phyloP scores from a whole-genome alignment of 1,284 basidiomycete species.

The Fomitopsis schrenkii region DNA sequence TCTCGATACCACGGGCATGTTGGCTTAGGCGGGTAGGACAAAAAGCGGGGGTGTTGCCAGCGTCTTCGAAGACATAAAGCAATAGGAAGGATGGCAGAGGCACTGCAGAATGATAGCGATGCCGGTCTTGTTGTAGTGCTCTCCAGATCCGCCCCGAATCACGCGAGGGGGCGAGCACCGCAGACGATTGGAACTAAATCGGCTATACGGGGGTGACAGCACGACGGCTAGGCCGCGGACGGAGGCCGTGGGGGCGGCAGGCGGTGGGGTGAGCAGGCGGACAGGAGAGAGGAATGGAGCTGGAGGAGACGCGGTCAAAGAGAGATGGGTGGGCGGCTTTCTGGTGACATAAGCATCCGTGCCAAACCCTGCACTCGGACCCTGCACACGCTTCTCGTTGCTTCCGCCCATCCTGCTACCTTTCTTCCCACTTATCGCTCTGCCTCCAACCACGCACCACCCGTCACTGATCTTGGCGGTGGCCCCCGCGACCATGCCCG shows the following conservation, averaged over 20 bases:
- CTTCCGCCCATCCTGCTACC: neutral
- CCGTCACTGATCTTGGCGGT: conserved; percentile 1
- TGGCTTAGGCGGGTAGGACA: neutral
- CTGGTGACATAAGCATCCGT: conserved; percentile 14
- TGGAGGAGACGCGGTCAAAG: neutral
- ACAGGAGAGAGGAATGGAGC: neutral
- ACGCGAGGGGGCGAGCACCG: neutral
- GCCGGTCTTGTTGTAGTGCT: neutral
- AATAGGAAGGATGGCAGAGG: neutral
- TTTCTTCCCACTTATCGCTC: neutral
- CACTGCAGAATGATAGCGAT: neutral
- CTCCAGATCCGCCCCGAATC: neutral
- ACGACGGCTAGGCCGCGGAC: neutral
- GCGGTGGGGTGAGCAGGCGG: neutral
- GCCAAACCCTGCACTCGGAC: neutral
- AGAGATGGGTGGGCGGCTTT: conserved; percentile 6
- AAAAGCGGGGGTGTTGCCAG: neutral
- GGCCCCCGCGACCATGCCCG: neutral
- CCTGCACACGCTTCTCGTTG: neutral
- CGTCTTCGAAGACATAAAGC: neutral
- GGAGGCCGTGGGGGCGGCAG: neutral
- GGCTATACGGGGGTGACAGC: neutral
- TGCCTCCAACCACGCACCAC: neutral
- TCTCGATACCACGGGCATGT: conserved; percentile 30
- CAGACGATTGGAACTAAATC: neutral